Evolutionary conservation across 768 basidiomycete species (phyloP).

Genomic region (Tricholoma flavovirens): DNA sequence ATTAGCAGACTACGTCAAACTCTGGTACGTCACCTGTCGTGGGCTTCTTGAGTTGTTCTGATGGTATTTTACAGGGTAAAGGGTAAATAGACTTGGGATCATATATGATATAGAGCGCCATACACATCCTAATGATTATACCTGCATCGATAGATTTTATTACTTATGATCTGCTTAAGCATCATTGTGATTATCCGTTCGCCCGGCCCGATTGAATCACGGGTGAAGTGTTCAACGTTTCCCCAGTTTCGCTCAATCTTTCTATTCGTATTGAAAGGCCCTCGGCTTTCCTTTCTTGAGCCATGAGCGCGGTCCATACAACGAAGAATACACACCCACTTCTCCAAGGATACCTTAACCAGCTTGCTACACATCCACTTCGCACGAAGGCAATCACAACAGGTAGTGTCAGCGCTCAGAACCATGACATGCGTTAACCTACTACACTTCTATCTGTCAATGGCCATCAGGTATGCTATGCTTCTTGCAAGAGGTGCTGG

Average conservation of each 20-base stretch:
- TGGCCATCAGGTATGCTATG: slow-evolving; percentile 39
- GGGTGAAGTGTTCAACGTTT: too few species aligned
- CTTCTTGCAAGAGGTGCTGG: slow-evolving; percentile 78
- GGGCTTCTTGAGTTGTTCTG: slow-evolving; percentile 5
- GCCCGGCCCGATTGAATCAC: too few species aligned
- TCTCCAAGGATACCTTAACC: slow-evolving; percentile 63
- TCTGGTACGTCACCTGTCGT: slow-evolving; percentile 44
- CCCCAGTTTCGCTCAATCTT: too few species aligned
- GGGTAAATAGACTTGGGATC: slow-evolving; percentile 25
- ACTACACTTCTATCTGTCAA: slow-evolving; percentile 3
- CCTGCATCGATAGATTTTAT: slow-evolving; percentile 3
- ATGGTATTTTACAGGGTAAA: slow-evolving; percentile 43
- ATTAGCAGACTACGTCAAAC: slow-evolving; percentile 93
- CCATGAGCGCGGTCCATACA: slow-evolving; percentile 33
- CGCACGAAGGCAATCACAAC: slow-evolving; percentile 79
- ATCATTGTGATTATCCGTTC: neutral
- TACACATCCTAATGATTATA: slow-evolving; percentile 17
- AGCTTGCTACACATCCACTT: slow-evolving; percentile 64
- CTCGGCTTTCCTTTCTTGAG: neutral
- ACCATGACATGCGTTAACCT: neutral
- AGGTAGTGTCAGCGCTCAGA: slow-evolving; percentile 34
- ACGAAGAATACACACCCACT: slow-evolving; percentile 36
- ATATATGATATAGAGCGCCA: slow-evolving; percentile 10
- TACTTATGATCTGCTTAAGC: neutral
- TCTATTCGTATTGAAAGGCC: neutral